A percentile compares a stretch with the other conserved stretches of the same genome.
Evolutionary conservation across 371 early-diverging fungal genomes (phyloP).

Genomic region (Enterocytospora artemiae): DNA sequence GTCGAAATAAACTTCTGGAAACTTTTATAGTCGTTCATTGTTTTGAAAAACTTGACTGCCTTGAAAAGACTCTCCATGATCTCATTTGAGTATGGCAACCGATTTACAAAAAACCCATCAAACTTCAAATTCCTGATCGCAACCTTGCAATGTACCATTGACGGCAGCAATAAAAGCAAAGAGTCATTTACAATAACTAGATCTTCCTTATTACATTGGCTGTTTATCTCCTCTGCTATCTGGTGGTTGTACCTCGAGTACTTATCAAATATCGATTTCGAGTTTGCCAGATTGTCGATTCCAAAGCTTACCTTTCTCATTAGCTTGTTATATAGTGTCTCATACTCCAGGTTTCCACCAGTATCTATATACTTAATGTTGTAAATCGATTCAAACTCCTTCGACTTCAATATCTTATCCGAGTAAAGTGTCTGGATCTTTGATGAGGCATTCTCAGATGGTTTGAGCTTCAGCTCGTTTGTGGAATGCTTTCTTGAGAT

Average conservation of each 20-base stretch:
- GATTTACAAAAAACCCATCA: constrained; percentile 19
- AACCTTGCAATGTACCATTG: constrained; percentile 5
- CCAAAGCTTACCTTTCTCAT: constrained; percentile 4
- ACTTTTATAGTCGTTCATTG: neutral
- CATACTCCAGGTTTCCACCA: neutral
- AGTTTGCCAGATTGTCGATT: neutral
- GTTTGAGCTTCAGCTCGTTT: constrained; percentile 1
- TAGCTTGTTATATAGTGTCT: neutral
- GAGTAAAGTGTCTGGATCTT: constrained; percentile 8
- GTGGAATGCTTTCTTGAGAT: neutral
- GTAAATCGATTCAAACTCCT: constrained; percentile 7
- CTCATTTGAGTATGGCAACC: constrained; percentile 17
- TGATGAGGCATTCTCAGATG: neutral
- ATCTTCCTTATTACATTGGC: constrained; percentile 16
- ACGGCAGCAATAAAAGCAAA: constrained; percentile 19
- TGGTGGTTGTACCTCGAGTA: constrained; percentile 12
- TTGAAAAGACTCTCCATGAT: constrained; percentile 7
- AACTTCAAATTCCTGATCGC: constrained; percentile 30
- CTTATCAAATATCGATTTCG: constrained; percentile 7
- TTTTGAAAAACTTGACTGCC: constrained; percentile 15
- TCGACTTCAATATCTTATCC: neutral
- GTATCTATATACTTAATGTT: constrained; percentile 13
- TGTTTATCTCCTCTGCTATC: constrained; percentile 9
- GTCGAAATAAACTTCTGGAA: constrained; percentile 4
- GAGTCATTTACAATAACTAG: constrained; percentile 28